Percentiles rank a stretch among this genome's conserved stretches.
Conservation (phyloP, 148 eudicot genomes). For the Fagopyrum esculentum region DNA sequence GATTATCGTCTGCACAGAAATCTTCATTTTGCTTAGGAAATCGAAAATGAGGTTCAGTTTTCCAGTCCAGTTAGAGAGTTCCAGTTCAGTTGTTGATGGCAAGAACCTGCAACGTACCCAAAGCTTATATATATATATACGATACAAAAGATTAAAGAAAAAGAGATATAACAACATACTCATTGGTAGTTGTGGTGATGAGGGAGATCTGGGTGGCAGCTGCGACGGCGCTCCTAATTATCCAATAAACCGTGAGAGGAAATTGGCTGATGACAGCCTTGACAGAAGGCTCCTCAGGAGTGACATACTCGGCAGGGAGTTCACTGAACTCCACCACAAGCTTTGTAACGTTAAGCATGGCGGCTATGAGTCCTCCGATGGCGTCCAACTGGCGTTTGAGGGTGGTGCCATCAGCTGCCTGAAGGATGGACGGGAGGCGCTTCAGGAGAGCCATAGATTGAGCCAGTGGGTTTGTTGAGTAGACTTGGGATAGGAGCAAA, state of each 20-base stretch:
- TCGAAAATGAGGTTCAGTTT: not conserved
- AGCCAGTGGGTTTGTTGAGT: constrained; percentile 31
- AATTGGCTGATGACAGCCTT: constrained; percentile 23
- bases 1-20: not conserved
- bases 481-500: constrained; percentile 43
- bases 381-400: constrained; percentile 31
- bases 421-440: constrained; percentile 23
- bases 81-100: not conserved
- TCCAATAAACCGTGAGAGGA: constrained; percentile 49
- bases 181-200: constrained; percentile 28
- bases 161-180: constrained; percentile 20
- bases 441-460: constrained; percentile 43
- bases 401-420: constrained; percentile 20
- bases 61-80: not conserved
- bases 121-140: too few relatives aligned
- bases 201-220: constrained; percentile 30
- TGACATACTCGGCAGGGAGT: constrained; percentile 23
- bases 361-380: constrained; percentile 27
- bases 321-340: constrained; percentile 28
- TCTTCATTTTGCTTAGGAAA: not conserved
- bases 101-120: not conserved
- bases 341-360: constrained; percentile 28
- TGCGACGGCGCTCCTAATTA: constrained; percentile 28
- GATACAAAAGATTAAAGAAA: too few relatives aligned
- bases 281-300: constrained; percentile 22